phyloP scores from a whole-genome alignment of 2,329 filamentous ascomycete genomes.

The Huntiella bhutanensis region DNA sequence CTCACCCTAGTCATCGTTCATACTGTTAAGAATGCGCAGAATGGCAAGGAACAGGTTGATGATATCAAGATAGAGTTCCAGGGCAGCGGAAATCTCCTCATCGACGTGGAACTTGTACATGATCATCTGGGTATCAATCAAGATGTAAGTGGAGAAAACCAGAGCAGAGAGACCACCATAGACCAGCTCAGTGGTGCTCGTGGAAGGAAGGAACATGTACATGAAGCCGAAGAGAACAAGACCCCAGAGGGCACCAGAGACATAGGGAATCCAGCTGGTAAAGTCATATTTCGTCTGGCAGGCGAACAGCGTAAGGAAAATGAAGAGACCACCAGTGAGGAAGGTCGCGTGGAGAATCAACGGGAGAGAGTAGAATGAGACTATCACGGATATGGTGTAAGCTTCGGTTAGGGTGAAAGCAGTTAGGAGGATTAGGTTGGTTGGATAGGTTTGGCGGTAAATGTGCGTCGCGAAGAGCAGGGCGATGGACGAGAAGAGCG shows the following conservation, averaged over 20 bases:
- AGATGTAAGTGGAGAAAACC: constrained; percentile 84
- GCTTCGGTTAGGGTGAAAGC: constrained; percentile 85
- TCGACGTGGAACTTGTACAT: constrained; percentile 94
- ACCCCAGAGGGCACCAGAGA: constrained; percentile 80
- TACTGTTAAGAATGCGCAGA: constrained; percentile 85
- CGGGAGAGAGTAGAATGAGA: constrained; percentile 67
- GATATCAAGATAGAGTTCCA: constrained; percentile 87
- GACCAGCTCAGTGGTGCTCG: constrained; percentile 62
- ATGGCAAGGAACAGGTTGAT: constrained; percentile 96
- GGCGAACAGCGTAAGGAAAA: constrained; percentile 68
- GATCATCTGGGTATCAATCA: constrained; percentile 90
- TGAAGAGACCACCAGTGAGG: constrained; percentile 68
- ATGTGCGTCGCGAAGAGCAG: constrained; percentile 82
- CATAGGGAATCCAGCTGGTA: constrained; percentile 88
- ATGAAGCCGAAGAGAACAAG: constrained; percentile 88
- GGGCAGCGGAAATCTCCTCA: constrained; percentile 89
- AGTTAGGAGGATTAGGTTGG: constrained; percentile 79
- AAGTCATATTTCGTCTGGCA: constrained; percentile 98
- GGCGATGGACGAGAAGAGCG: constrained; percentile 48
- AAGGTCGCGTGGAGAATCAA: constrained; percentile 83
- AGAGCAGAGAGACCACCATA: constrained; percentile 70
- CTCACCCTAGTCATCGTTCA: constrained; percentile 64
- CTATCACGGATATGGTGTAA: constrained; percentile 81
- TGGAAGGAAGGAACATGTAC: constrained; percentile 70
- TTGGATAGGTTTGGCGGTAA: constrained; percentile 91